Evolutionary conservation across 257 asterid species (phyloP).

Genomic region (Penstemon newberryi): DNA sequence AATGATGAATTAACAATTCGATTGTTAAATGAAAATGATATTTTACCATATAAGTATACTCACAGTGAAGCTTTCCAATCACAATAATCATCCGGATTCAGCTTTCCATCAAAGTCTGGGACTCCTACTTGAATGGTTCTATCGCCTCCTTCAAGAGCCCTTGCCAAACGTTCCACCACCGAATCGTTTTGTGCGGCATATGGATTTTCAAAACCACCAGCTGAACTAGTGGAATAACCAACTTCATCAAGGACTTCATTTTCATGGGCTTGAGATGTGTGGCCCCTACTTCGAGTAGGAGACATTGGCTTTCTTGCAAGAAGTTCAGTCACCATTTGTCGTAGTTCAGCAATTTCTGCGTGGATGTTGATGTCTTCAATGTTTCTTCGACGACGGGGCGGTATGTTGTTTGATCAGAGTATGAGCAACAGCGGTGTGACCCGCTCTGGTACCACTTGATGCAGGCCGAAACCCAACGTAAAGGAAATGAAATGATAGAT

Average conservation of each 20-base stretch:
- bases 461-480: too few species aligned
- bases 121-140: too few species aligned
- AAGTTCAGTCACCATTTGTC: neutral
- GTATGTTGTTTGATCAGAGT: neutral
- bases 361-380: neutral
- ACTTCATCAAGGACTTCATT: neutral
- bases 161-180: neutral
- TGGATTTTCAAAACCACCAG: neutral
- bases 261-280: neutral
- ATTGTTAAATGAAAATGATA: too few species aligned
- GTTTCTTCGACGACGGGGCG: slow-evolving; percentile 2
- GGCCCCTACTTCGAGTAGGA: neutral
- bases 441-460: neutral
- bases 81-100: too few species aligned
- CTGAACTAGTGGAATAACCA: neutral
- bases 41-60: too few species aligned
- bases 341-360: neutral
- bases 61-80: too few species aligned
- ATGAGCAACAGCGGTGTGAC: neutral
- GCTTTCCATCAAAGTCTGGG: too few species aligned
- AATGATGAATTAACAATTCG: too few species aligned
- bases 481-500: too few species aligned
- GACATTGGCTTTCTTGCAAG: neutral
- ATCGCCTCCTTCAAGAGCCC: neutral
- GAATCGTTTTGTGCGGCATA: neutral